Percentiles rank a stretch among this genome's conserved stretches.
Conservation (phyloP, 2,329 filamentous ascomycete genomes). For the Aspergillus vadensis region DNA sequence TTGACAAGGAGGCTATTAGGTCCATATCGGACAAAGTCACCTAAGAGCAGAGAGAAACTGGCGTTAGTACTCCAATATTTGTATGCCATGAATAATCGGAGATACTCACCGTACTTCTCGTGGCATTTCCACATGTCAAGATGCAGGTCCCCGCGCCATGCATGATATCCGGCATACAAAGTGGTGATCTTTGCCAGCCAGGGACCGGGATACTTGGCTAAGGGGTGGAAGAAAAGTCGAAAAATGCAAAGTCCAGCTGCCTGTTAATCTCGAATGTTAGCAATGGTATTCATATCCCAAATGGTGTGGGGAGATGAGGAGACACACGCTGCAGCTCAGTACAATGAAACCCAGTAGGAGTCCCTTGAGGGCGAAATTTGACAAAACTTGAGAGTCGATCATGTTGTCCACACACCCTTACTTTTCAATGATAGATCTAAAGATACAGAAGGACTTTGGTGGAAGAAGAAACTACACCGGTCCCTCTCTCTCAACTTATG, state of each 20-base stretch:
- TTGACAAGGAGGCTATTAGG: conserved; percentile 27
- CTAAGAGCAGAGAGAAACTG: neutral
- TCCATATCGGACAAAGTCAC: conserved; percentile 26
- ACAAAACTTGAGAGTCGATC: too few species aligned
- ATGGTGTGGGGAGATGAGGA: too few species aligned
- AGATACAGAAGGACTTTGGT: too few species aligned
- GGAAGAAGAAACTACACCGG: too few species aligned
- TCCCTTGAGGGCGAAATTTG: too few species aligned
- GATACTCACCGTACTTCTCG: conserved; percentile 32
- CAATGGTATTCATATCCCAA: too few species aligned
- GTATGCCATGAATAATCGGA: neutral
- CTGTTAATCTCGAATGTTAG: too few species aligned
- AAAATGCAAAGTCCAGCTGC: neutral
- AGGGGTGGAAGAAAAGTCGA: neutral
- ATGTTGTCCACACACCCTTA: too few species aligned
- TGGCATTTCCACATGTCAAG: conserved; percentile 29
- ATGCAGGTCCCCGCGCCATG: conserved; percentile 23
- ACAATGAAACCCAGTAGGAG: too few species aligned
- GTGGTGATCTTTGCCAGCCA: neutral
- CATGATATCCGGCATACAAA: neutral
- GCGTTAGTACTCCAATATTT: neutral
- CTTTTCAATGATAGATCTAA: too few species aligned
- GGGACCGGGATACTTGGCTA: neutral
- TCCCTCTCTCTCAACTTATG: too few species aligned
- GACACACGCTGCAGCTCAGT: too few species aligned